A percentile compares a stretch with the other conserved stretches of the same genome.
phyloP scores from a whole-genome alignment of 1,284 basidiomycete genomes.

The Leucoagaricus sp. region DNA sequence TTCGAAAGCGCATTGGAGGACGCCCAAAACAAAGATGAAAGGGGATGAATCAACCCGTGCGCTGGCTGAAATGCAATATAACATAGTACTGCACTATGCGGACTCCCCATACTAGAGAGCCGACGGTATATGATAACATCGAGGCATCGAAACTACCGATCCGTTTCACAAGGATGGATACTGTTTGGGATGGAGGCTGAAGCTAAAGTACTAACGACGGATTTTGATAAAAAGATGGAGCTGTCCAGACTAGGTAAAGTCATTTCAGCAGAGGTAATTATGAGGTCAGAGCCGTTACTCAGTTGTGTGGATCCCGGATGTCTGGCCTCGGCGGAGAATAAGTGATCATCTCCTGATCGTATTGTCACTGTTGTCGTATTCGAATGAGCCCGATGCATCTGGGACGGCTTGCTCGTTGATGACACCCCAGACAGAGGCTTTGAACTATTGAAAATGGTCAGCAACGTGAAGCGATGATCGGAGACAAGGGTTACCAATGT shows the following conservation, averaged over 20 bases:
- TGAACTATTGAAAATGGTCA: constrained; percentile 62
- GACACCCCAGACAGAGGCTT: constrained; percentile 93
- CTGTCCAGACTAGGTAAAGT: neutral
- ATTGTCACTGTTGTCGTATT: constrained; percentile 8
- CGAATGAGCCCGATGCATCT: constrained; percentile 13
- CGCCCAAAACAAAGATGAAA: too few relatives aligned
- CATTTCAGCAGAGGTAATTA: neutral
- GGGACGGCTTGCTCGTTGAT: constrained; percentile 78
- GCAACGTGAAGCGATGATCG: constrained; percentile 2
- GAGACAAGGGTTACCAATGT: constrained; percentile 66
- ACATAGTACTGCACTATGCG: too few relatives aligned
- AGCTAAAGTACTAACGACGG: too few relatives aligned
- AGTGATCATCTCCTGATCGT: constrained; percentile 11
- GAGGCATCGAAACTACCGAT: neutral
- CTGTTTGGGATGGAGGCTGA: too few relatives aligned
- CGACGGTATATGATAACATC: too few relatives aligned
- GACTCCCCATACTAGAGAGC: too few relatives aligned
- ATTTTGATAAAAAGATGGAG: too few relatives aligned
- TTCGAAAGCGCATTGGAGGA: too few relatives aligned
- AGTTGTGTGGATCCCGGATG: neutral
- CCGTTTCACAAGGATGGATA: constrained; percentile 21
- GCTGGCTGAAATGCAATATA: too few relatives aligned
- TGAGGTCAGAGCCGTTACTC: neutral
- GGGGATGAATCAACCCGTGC: too few relatives aligned
- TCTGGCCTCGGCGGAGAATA: neutral